phyloP scores from a whole-genome alignment of 345 rosid genomes.

The Hibiscus trionum region DNA sequence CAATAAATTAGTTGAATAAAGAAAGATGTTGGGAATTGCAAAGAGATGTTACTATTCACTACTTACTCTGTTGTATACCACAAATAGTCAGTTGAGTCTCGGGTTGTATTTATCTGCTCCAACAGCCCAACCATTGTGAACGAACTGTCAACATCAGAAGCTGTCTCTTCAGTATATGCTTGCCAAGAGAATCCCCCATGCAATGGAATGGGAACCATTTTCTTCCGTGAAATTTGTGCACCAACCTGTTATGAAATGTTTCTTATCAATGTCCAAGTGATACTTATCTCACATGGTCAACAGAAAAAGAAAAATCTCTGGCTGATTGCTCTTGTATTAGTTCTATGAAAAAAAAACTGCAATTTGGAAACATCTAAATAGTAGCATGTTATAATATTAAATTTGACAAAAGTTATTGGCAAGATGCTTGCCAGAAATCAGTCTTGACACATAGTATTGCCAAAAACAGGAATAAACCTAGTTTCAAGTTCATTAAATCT shows the following conservation, averaged over 20 bases:
- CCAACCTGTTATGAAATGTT: conserved; percentile 50
- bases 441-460: neutral
- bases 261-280: neutral
- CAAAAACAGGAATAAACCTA: neutral
- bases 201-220: conserved; percentile 69
- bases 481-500: neutral
- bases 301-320: neutral
- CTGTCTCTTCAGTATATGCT: conserved; percentile 70
- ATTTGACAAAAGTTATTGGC: neutral
- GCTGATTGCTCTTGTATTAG: neutral
- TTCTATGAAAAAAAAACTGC: neutral
- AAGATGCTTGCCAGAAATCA: neutral
- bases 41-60: neutral
- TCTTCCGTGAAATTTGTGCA: conserved; percentile 77
- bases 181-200: conserved; percentile 95
- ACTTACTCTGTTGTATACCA: conserved; percentile 99
- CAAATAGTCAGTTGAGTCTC: conserved; percentile 82
- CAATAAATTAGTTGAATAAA: neutral
- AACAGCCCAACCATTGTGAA: conserved; percentile 75
- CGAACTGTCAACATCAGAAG: conserved; percentile 51
- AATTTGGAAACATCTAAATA: neutral
- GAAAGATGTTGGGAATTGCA: neutral
- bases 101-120: conserved; percentile 93
- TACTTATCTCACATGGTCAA: neutral
- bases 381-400: neutral